These are phyloP conservation scores for Tulasnella sp. DNA, from an alignment of 768 basidiomycete species.

Conservation along the genomic window DNA sequence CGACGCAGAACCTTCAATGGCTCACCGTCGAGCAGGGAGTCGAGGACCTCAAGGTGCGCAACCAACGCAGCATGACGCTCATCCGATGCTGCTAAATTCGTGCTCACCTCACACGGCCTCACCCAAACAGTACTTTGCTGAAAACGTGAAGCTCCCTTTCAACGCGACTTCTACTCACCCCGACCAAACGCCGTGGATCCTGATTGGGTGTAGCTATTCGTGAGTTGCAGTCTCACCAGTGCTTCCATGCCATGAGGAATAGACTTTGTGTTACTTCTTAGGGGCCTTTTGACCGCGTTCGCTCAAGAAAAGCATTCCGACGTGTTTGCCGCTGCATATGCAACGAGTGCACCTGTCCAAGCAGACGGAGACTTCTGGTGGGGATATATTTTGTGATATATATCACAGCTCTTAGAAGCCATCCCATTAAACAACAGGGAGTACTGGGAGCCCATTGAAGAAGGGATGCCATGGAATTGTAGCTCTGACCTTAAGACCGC, in stretches of 20 bases:
- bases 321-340: constrained; percentile 21
- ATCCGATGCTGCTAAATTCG: not conserved
- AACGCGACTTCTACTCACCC: not conserved
- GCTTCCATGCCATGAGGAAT: not conserved
- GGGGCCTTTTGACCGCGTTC: constrained; percentile 13
- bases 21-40: constrained; percentile 3
- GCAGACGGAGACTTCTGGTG: constrained; percentile 25
- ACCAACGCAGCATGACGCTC: not conserved
- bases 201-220: constrained; percentile 6
- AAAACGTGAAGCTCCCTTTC: constrained; percentile 22
- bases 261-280: not conserved
- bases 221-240: not conserved
- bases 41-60: not conserved
- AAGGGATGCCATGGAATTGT: constrained; percentile 26
- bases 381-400: too few species aligned
- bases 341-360: constrained; percentile 19
- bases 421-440: not conserved
- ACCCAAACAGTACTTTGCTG: constrained; percentile 18
- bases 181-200: not conserved
- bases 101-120: not conserved
- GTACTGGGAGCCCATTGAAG: constrained; percentile 22
- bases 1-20: not conserved
- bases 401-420: too few species aligned
- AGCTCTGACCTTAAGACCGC: constrained; percentile 18
- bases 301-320: constrained; percentile 2